Evolutionary conservation across 2,329 filamentous ascomycete species (phyloP), one percentile per base, ranked within the genome.

Genomic region (Scytalidium sp.): DNA sequence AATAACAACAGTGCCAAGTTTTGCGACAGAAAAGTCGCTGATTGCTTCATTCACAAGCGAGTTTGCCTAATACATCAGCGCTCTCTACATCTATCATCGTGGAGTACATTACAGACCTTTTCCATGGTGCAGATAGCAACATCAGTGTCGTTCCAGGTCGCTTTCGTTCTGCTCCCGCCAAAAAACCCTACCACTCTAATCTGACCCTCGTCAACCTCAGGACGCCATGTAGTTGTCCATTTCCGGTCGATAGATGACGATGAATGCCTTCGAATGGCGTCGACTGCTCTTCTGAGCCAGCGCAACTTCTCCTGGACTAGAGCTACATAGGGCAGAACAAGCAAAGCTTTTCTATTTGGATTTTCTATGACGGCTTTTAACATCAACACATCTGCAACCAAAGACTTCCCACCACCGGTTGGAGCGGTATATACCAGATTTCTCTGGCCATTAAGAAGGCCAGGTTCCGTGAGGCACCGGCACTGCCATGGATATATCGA

Each of bases 401-500:
- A 74, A 7, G 85, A 90, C 67, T 91, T 90, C 15, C 88, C 88
- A 39, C 87, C 87, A 3, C 87, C 87, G 0, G 88, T 91, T 0
- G 88, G 88, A 7, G 88, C 88, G 41, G 84, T 88, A 62, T 91
- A 92, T n/a, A 91, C 84, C 9, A 92, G 72, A 58, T 89, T 90
- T 54, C 76, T 81, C 45, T 80, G 73, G 15, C 87, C 87, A 5
- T 71, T 66, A 11, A 92, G 71, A 17, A 90, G 73, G 0, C 86
- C 85, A 3, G 80, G 81, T 0, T 83, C 82, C 47, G 86, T 72
- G 7, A 92, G 73, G 60, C 88, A 92, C 50, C 84, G 82, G 45
- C 86, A 86, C 66, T 91, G 88, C 88, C 88, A 92, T 2, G 85
- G 84, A 59, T 91, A 91, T 51, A 91, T 91, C 56, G 78, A 79